Evolutionary conservation across 306 rosid genomes (phyloP).

Genomic region (Cucumis cinereus): DNA sequence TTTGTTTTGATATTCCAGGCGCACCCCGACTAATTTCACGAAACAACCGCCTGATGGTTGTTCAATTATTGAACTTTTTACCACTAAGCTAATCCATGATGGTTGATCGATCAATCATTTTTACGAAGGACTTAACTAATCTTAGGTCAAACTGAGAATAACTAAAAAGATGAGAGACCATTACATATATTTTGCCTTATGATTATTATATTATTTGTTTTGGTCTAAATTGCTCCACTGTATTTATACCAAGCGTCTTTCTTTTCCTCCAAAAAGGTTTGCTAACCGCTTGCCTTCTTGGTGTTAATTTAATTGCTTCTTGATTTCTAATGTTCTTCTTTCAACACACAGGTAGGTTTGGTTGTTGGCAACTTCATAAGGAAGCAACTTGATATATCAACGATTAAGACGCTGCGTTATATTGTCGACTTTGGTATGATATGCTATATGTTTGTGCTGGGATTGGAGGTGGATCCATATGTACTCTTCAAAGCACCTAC

Average conservation of each 20-base stretch:
- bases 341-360: constrained; percentile 51
- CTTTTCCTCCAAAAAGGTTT: not conserved
- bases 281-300: not conserved
- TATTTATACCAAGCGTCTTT: not conserved
- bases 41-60: too few species aligned
- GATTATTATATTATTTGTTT: not conserved
- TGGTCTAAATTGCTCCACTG: not conserved
- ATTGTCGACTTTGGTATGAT: constrained; percentile 79
- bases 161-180: not conserved
- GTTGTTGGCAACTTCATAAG: constrained; percentile 57
- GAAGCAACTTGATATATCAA: constrained; percentile 11
- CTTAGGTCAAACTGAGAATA: not conserved
- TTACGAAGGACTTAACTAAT: not conserved
- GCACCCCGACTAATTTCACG: too few species aligned
- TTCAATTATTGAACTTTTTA: too few species aligned
- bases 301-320: not conserved
- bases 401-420: constrained; percentile 28
- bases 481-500: constrained; percentile 37
- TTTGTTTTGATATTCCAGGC: too few species aligned
- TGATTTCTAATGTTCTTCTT: not conserved
- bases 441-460: constrained; percentile 82
- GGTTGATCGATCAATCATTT: too few species aligned
- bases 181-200: not conserved
- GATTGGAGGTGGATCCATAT: constrained; percentile 86
- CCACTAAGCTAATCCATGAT: too few species aligned